These are phyloP conservation scores for Lentinula edodes DNA, from an alignment of 768 basidiomycete genomes.

Conservation along the genomic window DNA sequence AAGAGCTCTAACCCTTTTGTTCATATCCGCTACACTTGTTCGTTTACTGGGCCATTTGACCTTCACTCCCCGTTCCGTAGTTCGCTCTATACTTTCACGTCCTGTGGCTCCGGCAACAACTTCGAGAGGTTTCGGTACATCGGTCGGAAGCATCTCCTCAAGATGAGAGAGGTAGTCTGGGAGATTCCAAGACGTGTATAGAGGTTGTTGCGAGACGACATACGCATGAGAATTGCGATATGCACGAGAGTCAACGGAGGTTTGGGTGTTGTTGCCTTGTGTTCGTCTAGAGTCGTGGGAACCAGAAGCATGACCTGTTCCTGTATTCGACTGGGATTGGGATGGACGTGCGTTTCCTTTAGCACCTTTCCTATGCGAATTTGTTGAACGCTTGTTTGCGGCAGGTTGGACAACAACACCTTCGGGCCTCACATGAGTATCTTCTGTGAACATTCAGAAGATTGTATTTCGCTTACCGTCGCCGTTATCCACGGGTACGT, in stretches of 20 bases:
- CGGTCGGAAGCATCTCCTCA: slow-evolving; percentile 74
- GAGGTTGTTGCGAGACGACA: slow-evolving; percentile 70
- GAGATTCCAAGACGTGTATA: slow-evolving; percentile 83
- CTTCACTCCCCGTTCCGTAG: slow-evolving; percentile 73
- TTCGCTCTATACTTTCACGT: slow-evolving; percentile 54
- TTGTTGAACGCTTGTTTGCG: slow-evolving; percentile 30
- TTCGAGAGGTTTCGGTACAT: slow-evolving; percentile 68
- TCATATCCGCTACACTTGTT: slow-evolving; percentile 97
- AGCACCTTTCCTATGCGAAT: slow-evolving; percentile 34
- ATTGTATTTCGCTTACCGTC: slow-evolving; percentile 30
- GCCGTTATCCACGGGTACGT: slow-evolving; percentile 21
- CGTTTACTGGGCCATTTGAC: slow-evolving; percentile 93
- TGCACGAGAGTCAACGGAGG: slow-evolving; percentile 46
- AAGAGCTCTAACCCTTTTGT: slow-evolving; percentile 84
- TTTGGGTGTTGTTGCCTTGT: slow-evolving; percentile 32
- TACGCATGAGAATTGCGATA: slow-evolving; percentile 79
- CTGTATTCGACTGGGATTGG: slow-evolving; percentile 21
- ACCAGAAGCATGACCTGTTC: slow-evolving; percentile 33
- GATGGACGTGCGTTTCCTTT: slow-evolving; percentile 35
- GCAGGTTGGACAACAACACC: slow-evolving; percentile 14
- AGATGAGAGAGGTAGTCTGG: slow-evolving; percentile 92
- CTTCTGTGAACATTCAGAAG: neutral
- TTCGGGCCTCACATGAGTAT: slow-evolving; percentile 14
- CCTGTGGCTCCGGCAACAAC: slow-evolving; percentile 47
- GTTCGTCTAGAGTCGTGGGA: slow-evolving; percentile 37